Percentiles rank a stretch among this genome's conserved stretches.
Evolutionary conservation across 2,329 filamentous ascomycete species (phyloP).

Genomic region (Alternaria gaisen): DNA sequence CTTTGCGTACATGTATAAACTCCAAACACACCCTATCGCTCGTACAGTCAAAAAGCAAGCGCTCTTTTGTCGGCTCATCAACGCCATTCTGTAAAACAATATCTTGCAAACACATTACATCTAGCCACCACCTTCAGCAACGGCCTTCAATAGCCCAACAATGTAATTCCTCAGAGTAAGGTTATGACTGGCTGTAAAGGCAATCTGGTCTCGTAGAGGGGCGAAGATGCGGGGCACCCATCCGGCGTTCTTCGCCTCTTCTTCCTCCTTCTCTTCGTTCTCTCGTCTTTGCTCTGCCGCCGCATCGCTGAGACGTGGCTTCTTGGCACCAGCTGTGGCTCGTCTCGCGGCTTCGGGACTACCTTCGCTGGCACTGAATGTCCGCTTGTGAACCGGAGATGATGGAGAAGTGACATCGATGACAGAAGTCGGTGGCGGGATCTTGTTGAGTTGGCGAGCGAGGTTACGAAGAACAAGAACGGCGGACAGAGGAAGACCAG

Average conservation of each 20-base stretch:
- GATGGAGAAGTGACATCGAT: conserved; percentile 36
- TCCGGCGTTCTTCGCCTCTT: conserved; percentile 61
- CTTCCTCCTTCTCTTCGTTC: conserved; percentile 53
- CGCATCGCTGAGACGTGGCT: conserved; percentile 46
- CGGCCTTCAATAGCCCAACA: conserved; percentile 46
- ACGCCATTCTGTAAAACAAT: conserved; percentile 2
- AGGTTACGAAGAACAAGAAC: conserved; percentile 82
- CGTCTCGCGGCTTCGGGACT: conserved; percentile 36
- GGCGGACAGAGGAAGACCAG: conserved; percentile 80
- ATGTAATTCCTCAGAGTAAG: conserved; percentile 52
- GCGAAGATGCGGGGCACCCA: conserved; percentile 76
- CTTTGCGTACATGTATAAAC: neutral
- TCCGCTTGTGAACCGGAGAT: conserved; percentile 42
- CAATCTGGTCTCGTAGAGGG: conserved; percentile 70
- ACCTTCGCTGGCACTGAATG: conserved; percentile 40
- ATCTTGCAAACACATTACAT: neutral
- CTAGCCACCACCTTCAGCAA: conserved; percentile 45
- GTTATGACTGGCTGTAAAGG: conserved; percentile 76
- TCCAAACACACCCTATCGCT: conserved; percentile 6
- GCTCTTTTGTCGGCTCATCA: neutral
- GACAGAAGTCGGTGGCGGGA: conserved; percentile 39
- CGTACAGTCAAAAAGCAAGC: neutral
- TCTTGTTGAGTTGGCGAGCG: conserved; percentile 60
- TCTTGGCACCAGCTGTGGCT: conserved; percentile 54
- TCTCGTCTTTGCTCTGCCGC: conserved; percentile 40